Evolutionary conservation across 2,329 filamentous ascomycete species (phyloP), one percentile per base, ranked within the genome.

Genomic region (Colletotrichum karsti): DNA sequence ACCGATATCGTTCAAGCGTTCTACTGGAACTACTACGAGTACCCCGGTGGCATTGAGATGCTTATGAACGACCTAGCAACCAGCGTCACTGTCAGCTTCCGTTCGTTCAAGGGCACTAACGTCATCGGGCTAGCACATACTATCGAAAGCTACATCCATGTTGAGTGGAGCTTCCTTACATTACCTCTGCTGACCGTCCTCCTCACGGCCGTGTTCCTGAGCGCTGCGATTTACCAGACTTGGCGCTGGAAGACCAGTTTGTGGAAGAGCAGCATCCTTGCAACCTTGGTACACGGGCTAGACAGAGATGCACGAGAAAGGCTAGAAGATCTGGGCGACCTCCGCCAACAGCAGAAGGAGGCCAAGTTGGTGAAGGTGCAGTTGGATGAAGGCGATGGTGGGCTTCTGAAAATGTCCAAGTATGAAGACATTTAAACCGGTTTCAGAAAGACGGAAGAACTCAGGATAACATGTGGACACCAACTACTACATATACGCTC

Each of bases 1-100:
- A 77, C 74, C 1, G 79, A 81, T 58, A 74, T 80, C 51, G 77
- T 80, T 13, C 78, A 79, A 26, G 78, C 77, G 3, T 80, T 81
- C 54, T 81, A 80, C 72, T 79, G 77, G 78, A 78, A 79, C 67
- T 79, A 80, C 73, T 80, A 80, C 71, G 72, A 80, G 58, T 80
- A 80, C 46, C 68, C 72, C 1, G 30, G 67, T 12, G 78, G 79
- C 0, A 68, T 80, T 3, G 75, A 77, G 55, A 73, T 77, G 70
- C 73, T 79, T n/a, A 74, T 80, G 71, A 61, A 63, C 30, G 78
- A 80, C 66, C 72, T 78, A 22, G 74, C 77, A 20, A 75, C 75
- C 3, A 76, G 77, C 12, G 75, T 80, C 71, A 79, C 78, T 1
- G 74, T 78, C 6, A 74, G 75, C 3, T 78, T 80, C 57, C 74